Evolutionary conservation across 116 monocot species (phyloP).

Genomic region (Dioscorea cayenensis): DNA sequence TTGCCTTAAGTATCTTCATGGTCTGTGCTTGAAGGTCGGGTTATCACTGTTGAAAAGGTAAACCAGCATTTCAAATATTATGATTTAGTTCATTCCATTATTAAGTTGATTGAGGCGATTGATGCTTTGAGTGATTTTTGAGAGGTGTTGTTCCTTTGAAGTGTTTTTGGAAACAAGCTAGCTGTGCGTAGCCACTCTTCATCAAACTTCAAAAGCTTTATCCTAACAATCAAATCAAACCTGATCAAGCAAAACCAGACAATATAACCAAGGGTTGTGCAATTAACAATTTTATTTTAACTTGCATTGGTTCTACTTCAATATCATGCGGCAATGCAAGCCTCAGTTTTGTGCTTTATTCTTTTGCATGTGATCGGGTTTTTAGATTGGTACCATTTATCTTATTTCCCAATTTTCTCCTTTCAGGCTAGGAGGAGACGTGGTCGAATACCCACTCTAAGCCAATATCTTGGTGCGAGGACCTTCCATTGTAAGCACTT

Average conservation of each 20-base stretch:
- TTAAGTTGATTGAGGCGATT: constrained; percentile 9
- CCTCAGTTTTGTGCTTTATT: too few relatives aligned
- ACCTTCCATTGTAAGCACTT: constrained; percentile 32
- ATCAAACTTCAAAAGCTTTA: constrained; percentile 58
- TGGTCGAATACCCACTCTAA: constrained; percentile 84
- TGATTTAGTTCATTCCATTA: background rate
- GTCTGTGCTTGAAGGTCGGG: constrained; percentile 78
- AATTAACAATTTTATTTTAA: background rate
- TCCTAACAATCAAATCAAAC: constrained; percentile 46
- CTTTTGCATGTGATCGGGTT: too few relatives aligned
- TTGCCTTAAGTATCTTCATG: constrained; percentile 72
- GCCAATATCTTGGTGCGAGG: constrained; percentile 62
- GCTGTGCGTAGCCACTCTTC: constrained; percentile 64
- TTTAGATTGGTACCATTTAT: too few relatives aligned
- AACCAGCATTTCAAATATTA: background rate
- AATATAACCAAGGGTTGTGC: constrained; percentile 48
- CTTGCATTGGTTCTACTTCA: too few relatives aligned
- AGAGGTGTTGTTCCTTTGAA: constrained; percentile 34
- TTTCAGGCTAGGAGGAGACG: constrained; percentile 48
- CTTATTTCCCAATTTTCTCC: too few relatives aligned
- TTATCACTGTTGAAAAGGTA: constrained; percentile 92
- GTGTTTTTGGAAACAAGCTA: constrained; percentile 61
- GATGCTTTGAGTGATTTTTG: constrained; percentile 4
- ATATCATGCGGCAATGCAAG: too few relatives aligned
- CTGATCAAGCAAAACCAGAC: constrained; percentile 45